Evolutionary conservation across 2,329 filamentous ascomycete species (phyloP).

Genomic region (Rhexocercosporidium sp.): DNA sequence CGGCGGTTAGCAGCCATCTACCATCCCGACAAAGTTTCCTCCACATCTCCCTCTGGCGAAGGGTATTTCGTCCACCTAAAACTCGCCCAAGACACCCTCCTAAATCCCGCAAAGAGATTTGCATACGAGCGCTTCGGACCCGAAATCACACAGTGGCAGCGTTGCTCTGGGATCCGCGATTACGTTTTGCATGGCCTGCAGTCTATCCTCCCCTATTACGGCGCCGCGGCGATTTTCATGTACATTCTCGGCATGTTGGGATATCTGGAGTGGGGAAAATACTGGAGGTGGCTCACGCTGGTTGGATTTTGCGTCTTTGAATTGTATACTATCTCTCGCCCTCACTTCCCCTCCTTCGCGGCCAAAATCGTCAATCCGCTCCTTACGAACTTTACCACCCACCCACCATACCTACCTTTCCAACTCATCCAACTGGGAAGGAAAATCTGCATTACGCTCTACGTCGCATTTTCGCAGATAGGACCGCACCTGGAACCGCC

Average conservation of each 20-base stretch:
- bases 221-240: constrained; percentile 59
- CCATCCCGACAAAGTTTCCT: constrained; percentile 81
- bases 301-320: constrained; percentile 60
- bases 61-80: constrained; percentile 82
- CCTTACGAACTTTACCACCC: constrained; percentile 44
- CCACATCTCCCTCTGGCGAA: constrained; percentile 40
- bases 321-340: constrained; percentile 60
- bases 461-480: constrained; percentile 83
- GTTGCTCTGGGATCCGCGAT: constrained; percentile 72
- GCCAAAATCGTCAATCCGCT: constrained; percentile 52
- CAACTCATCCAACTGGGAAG: constrained; percentile 79
- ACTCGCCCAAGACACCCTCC: constrained; percentile 79
- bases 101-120: constrained; percentile 78
- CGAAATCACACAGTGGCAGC: constrained; percentile 67
- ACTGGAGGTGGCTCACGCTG: constrained; percentile 68
- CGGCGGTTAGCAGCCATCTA: constrained; percentile 71
- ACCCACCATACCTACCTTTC: constrained; percentile 78
- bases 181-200: constrained; percentile 73
- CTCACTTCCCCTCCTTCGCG: constrained; percentile 54
- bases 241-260: constrained; percentile 67
- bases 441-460: constrained; percentile 76
- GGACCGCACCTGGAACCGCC: constrained; percentile 64
- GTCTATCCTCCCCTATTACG: constrained; percentile 65
- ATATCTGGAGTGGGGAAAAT: constrained; percentile 70
- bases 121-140: constrained; percentile 91